Evolutionary conservation across 805 yeast species (phyloP), one percentile per base, ranked within the genome.

Genomic region (Metschnikowia matae): DNA sequence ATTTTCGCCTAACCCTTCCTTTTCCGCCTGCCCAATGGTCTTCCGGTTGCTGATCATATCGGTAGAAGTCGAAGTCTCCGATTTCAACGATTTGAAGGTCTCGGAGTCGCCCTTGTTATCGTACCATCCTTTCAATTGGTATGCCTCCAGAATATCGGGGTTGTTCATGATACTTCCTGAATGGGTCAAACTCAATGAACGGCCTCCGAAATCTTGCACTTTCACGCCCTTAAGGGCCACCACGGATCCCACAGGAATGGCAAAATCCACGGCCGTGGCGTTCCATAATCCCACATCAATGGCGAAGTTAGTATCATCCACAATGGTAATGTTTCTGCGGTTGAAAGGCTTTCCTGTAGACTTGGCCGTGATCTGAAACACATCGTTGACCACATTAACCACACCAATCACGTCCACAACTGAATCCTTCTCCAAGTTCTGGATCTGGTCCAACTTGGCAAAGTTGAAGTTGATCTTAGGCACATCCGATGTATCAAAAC

Each of bases 121-220:
- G 62, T 83, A 94, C 99, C 99, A 94, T 6, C 98, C 98, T 67
- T 89, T 89, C 58, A 94, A 78, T 48, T 81, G 78, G 66, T 83
- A 89, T 3, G 97, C 92, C 65, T 89, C 97, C 17, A 88, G 84
- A 20, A 87, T 79, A 63, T 91, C 97, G 2, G 99, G 99, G 61
- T 89, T 88, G 11, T 87, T 78, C 35, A 83, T 67, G 55, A 94
- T 70, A 1, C 87, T 79, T 18, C 96, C 90, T 10, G 88, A 78
- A 53, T 85, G 89, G 21, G 91, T 83, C 66, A 90, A 78, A 1
- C 96, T 85, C 57, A 94, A 74, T 13, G 88, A 79, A 63, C 92
- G 83, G 23, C 97, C 97, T 52, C 85, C 84, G 66, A 89, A 94
- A 64, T 91, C 97, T 50, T 85, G 83, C 33, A 92, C 87, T 63